These are phyloP conservation scores for Dentiscutata heterogama DNA, from an alignment of 371 early-diverging fungal species.

Conservation along the genomic window DNA sequence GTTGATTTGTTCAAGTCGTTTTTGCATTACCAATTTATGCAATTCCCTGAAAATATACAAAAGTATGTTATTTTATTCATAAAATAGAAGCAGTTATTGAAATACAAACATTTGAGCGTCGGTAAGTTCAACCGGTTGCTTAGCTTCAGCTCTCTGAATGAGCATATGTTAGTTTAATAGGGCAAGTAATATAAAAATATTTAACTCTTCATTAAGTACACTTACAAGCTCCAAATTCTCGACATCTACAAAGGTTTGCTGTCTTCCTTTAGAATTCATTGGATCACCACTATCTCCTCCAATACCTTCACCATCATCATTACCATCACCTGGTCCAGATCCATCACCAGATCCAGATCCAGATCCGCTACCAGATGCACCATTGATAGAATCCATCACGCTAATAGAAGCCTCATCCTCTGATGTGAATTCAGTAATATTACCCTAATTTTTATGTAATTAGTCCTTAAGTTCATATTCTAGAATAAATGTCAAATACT, in stretches of 20 bases:
- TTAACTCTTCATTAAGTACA: background rate
- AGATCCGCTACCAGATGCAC: conserved; percentile 48
- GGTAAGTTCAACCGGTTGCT: conserved; percentile 58
- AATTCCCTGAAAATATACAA: conserved; percentile 58
- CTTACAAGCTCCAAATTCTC: conserved; percentile 70
- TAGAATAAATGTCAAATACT: background rate
- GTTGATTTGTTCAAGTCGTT: conserved; percentile 69
- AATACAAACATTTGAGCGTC: conserved; percentile 67
- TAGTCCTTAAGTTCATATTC: background rate
- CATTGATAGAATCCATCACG: background rate
- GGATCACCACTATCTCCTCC: conserved; percentile 55
- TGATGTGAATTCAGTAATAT: background rate
- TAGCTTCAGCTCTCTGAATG: conserved; percentile 51
- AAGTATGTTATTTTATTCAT: background rate
- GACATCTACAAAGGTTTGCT: conserved; percentile 75
- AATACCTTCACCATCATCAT: conserved; percentile 50
- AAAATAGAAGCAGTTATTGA: conserved; percentile 33
- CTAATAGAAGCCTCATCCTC: background rate
- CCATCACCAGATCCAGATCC: conserved; percentile 57
- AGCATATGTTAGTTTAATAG: conserved; percentile 22
- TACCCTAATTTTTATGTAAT: background rate
- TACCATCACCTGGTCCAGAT: conserved; percentile 53
- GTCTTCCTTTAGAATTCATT: conserved; percentile 67
- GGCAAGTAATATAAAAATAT: conserved; percentile 11
- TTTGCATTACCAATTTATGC: conserved; percentile 75